Evolutionary conservation across 495 filamentous ascomycete species (phyloP).

Genomic region (Pseudomonodictys pantanalensis): DNA sequence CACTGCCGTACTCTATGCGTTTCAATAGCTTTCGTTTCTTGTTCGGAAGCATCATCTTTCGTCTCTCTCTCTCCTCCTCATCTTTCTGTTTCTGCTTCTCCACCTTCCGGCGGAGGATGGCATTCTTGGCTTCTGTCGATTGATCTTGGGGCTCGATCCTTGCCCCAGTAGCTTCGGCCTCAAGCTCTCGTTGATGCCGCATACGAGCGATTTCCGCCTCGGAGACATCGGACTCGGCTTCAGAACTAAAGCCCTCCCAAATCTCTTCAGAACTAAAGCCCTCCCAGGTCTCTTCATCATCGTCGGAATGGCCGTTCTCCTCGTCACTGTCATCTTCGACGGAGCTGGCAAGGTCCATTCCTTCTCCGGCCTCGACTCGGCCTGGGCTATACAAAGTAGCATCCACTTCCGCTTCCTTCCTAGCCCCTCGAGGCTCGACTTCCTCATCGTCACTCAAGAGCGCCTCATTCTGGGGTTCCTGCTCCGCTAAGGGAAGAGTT

Average conservation of each 20-base stretch:
- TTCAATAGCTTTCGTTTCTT: conserved; percentile 47
- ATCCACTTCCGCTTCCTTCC: conserved; percentile 34
- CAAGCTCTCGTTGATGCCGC: conserved; percentile 81
- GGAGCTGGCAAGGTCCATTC: conserved; percentile 63
- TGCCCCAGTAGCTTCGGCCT: conserved; percentile 75
- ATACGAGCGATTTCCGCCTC: conserved; percentile 49
- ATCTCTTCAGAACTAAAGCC: conserved; percentile 38
- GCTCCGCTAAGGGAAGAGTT: conserved; percentile 67
- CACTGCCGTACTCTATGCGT: conserved; percentile 45
- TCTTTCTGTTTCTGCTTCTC: conserved; percentile 39
- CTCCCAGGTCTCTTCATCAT: conserved; percentile 39
- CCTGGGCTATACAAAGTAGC: conserved; percentile 40
- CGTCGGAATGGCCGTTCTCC: too few species aligned
- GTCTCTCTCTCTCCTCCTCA: conserved; percentile 44
- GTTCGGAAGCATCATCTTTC: conserved; percentile 45
- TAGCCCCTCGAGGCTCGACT: conserved; percentile 46
- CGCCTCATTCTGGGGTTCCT: conserved; percentile 79
- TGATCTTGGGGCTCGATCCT: conserved; percentile 42
- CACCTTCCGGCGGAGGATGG: conserved; percentile 33
- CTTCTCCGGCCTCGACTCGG: conserved; percentile 47
- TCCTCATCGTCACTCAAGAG: conserved; percentile 57
- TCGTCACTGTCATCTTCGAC: too few species aligned
- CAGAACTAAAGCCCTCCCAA: conserved; percentile 45
- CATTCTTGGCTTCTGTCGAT: conserved; percentile 28
- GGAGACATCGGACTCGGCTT: conserved; percentile 51